These are phyloP conservation scores for Bertia moriformis DNA, from an alignment of 2,329 filamentous ascomycete species.

Conservation along the genomic window DNA sequence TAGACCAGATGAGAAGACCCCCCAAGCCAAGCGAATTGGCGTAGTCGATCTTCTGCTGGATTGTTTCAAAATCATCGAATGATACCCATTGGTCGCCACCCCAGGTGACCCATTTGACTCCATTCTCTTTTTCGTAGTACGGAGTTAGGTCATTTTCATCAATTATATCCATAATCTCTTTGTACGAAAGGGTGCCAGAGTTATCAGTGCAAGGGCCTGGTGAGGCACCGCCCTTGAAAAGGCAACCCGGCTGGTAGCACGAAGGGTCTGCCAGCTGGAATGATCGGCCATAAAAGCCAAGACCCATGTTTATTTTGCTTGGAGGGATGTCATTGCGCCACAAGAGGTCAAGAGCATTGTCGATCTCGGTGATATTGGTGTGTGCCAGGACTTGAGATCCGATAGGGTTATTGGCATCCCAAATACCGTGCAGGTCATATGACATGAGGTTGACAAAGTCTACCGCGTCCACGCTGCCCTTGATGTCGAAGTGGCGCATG, in stretches of 20 bases:
- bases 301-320: conserved; percentile 3
- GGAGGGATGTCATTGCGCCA: background rate
- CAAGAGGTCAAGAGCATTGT: conserved; percentile 6
- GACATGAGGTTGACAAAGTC: conserved; percentile 9
- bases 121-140: conserved; percentile 11
- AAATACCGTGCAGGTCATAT: conserved; percentile 10
- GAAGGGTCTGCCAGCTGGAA: conserved; percentile 8
- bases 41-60: conserved; percentile 15
- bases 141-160: conserved; percentile 8
- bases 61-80: conserved; percentile 21
- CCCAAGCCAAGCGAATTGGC: conserved; percentile 15
- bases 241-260: conserved; percentile 10
- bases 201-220: conserved; percentile 9
- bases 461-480: conserved; percentile 3
- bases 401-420: conserved; percentile 8
- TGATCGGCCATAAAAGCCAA: conserved; percentile 4
- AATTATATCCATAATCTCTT: conserved; percentile 11
- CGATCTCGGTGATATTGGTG: conserved; percentile 10
- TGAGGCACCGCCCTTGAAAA: conserved; percentile 7
- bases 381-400: conserved; percentile 6
- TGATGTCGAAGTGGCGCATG: conserved; percentile 13
- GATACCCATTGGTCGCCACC: conserved; percentile 23
- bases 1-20: conserved; percentile 17
- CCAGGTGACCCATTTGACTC: conserved; percentile 17
- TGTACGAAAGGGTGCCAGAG: conserved; percentile 10